Base-by-base conservation (phyloP, 345 rosid genomes). In the Brassica cretica region DNA sequence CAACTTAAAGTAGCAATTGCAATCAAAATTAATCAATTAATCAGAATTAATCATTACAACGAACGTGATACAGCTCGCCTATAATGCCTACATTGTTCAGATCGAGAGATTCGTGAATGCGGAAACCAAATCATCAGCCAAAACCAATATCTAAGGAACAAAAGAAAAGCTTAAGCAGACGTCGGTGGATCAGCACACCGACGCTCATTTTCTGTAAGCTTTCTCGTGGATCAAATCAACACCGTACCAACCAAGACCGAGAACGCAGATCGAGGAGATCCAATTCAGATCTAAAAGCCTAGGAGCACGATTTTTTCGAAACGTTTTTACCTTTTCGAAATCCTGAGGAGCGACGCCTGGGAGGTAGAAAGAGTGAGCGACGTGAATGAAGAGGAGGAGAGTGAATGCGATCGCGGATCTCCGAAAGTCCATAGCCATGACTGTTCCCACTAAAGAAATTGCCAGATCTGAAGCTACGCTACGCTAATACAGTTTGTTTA, bases 271-370 rank as follows among this genome's bases (percentile, higher is more conserved):
- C 78, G 33, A 82, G 24, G 69, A 51, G 73, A 66, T 64, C 53
- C 41, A 68, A 68, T 66, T 64, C 70, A 81, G 82, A 84, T 84
- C 83, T 16, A 77, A 61, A 30, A 72, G 32, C 64, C 9, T 29
- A 75, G 12, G 10, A 79, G 78, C 41, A 69, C 29, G 18, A 19
- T 70, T 21, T 49, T 35, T 46, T 24, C 49, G 32, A 30, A 44
- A 60, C 39, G 62, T 67, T 41, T 25, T 55, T 39, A 92, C 98
- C 97, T 87, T 90, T 11, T 81, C 78, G 86, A 94, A 92, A 86
- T 94, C 97, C 84, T 88, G 85, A 67, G 98, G 98, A 56, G 97
- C 97, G 80, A 94, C 98, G 70, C 98, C 98, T 8, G 98, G 98
- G 76, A 94, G 98, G 84, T 94, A 94, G 88, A 94, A 94, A 85